Evolutionary conservation across 495 filamentous ascomycete genomes (phyloP).

Genomic region (Neurospora sp.): DNA sequence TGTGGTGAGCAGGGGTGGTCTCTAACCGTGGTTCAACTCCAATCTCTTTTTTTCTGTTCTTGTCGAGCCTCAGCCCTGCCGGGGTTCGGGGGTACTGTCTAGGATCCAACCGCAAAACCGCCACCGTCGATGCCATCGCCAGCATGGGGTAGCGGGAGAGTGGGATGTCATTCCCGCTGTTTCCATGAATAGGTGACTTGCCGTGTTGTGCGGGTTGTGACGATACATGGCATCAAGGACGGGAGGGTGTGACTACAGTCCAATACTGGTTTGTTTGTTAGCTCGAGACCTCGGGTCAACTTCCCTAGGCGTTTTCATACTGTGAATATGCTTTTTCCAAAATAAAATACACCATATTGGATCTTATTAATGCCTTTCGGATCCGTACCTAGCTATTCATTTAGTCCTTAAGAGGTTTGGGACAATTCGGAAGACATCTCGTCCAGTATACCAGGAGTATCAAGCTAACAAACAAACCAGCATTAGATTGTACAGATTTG

Average conservation of each 20-base stretch:
- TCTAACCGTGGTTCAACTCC: neutral
- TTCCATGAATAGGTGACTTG: neutral
- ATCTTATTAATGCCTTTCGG: too few relatives aligned
- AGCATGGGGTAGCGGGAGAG: neutral
- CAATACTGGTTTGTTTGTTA: too few relatives aligned
- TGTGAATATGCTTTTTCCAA: too few relatives aligned
- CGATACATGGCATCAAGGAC: neutral
- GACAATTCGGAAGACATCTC: too few relatives aligned
- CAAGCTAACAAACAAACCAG: too few relatives aligned
- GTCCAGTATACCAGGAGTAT: too few relatives aligned
- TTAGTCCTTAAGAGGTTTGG: too few relatives aligned
- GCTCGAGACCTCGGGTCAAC: too few relatives aligned
- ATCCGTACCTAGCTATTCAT: too few relatives aligned
- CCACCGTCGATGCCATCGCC: neutral
- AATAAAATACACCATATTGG: too few relatives aligned
- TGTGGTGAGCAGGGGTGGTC: constrained; percentile 6
- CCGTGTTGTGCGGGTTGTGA: neutral
- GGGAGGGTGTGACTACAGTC: neutral
- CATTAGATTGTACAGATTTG: too few relatives aligned
- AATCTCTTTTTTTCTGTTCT: neutral
- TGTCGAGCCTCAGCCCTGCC: neutral
- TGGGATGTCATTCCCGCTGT: neutral
- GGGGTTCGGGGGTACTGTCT: neutral
- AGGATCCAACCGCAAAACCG: neutral
- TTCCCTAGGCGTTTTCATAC: too few relatives aligned